Evolutionary conservation across 164 flowering plant species (phyloP).

Genomic region (Vitis cinerea): DNA sequence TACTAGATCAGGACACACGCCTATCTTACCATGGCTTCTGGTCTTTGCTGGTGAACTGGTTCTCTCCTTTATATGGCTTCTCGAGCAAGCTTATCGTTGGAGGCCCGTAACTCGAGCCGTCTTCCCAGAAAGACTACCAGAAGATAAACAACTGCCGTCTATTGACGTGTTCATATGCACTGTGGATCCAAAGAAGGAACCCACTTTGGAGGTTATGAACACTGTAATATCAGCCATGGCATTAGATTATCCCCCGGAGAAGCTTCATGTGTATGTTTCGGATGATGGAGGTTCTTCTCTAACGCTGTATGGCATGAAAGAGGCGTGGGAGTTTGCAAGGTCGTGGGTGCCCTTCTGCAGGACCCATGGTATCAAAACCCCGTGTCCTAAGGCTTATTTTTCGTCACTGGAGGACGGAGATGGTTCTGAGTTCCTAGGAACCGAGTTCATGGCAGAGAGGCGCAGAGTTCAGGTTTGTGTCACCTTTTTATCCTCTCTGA

Average conservation of each 20-base stretch:
- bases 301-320: slow-evolving; percentile 37
- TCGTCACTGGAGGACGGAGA: slow-evolving; percentile 7
- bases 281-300: slow-evolving; percentile 62
- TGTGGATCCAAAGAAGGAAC: slow-evolving; percentile 60
- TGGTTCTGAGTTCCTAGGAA: not conserved
- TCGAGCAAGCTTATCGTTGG: slow-evolving; percentile 40
- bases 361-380: slow-evolving; percentile 32
- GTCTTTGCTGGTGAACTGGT: slow-evolving; percentile 43
- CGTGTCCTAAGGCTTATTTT: slow-evolving; percentile 60
- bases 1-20: not conserved
- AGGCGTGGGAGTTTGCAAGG: slow-evolving; percentile 45
- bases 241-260: slow-evolving; percentile 58
- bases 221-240: slow-evolving; percentile 72
- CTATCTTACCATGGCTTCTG: slow-evolving; percentile 27
- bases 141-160: slow-evolving; percentile 33
- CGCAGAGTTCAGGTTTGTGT: slow-evolving; percentile 30
- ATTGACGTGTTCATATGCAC: slow-evolving; percentile 64
- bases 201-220: slow-evolving; percentile 58
- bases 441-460: slow-evolving; percentile 21
- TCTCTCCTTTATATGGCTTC: slow-evolving; percentile 45
- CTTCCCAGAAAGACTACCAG: slow-evolving; percentile 42
- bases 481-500: not conserved
- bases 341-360: slow-evolving; percentile 69
- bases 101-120: slow-evolving; percentile 46
- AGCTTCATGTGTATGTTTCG: slow-evolving; percentile 62